A percentile compares a stretch with the other conserved stretches of the same genome.
These are phyloP conservation scores for Gentiana macrophylla DNA, from an alignment of 257 asterid species.

Conservation along the genomic window DNA sequence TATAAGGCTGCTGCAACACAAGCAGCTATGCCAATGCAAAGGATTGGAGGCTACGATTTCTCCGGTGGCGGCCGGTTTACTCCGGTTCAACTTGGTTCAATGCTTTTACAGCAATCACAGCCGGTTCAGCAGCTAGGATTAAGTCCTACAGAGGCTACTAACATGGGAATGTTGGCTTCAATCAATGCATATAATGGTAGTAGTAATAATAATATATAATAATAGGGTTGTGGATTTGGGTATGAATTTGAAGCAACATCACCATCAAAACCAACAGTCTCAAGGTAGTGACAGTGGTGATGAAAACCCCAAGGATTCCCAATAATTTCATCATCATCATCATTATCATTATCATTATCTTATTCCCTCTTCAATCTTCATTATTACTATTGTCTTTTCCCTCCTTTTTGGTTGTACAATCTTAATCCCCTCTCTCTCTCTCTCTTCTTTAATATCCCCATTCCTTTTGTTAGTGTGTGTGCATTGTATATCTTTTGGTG, in stretches of 20 bases:
- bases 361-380: background rate
- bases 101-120: slow-evolving; percentile 54
- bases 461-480: slow-evolving; percentile 9
- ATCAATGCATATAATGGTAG: slow-evolving; percentile 37
- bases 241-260: slow-evolving; percentile 78
- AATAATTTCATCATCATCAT: slow-evolving; percentile 17
- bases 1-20: slow-evolving; percentile 37
- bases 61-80: slow-evolving; percentile 49
- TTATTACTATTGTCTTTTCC: no score
- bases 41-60: slow-evolving; percentile 70
- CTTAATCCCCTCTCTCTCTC: background rate
- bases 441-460: slow-evolving; percentile 7
- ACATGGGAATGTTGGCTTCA: slow-evolving; percentile 81
- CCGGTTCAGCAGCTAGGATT: slow-evolving; percentile 63
- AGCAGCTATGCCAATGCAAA: slow-evolving; percentile 24
- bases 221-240: slow-evolving; percentile 54
- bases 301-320: slow-evolving; percentile 65
- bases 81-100: slow-evolving; percentile 71
- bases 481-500: background rate
- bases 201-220: background rate
- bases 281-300: slow-evolving; percentile 67
- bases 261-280: slow-evolving; percentile 43
- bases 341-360: background rate
- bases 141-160: slow-evolving; percentile 52
- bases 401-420: slow-evolving; percentile 3